phyloP scores from a whole-genome alignment of 176 grass and related monocot genomes.

The Cymbopogon citratus region DNA sequence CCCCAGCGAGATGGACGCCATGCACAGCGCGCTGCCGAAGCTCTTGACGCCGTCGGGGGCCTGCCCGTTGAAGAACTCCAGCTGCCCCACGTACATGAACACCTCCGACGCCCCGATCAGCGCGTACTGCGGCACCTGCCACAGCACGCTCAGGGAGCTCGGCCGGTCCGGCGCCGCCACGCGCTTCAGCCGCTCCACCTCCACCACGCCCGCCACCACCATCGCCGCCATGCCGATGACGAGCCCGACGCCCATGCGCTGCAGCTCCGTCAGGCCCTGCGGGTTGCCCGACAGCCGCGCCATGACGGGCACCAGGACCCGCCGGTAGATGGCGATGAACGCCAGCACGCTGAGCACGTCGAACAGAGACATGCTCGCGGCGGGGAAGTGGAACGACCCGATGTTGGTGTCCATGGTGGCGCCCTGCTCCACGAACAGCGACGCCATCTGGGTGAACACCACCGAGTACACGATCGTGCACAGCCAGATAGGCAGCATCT shows the following conservation, averaged over 20 bases:
- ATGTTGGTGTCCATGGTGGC: slow-evolving; percentile 60
- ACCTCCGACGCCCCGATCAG: slow-evolving; percentile 81
- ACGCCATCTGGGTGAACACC: slow-evolving; percentile 91
- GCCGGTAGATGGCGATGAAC: slow-evolving; percentile 66
- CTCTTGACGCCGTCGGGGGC: slow-evolving; percentile 84
- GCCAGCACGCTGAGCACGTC: slow-evolving; percentile 68
- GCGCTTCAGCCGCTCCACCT: slow-evolving; percentile 49
- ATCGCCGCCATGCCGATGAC: slow-evolving; percentile 67
- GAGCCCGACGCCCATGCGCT: slow-evolving; percentile 79
- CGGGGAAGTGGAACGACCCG: slow-evolving; percentile 60
- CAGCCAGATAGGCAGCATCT: slow-evolving; percentile 84
- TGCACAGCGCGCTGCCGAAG: slow-evolving; percentile 81
- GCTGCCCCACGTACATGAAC: slow-evolving; percentile 89
- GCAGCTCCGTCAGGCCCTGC: slow-evolving; percentile 66
- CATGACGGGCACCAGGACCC: slow-evolving; percentile 41
- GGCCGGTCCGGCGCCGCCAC: slow-evolving; percentile 24
- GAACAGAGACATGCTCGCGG: slow-evolving; percentile 87
- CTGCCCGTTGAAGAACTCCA: slow-evolving; percentile 86
- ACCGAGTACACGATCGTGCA: slow-evolving; percentile 90
- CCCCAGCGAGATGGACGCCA: slow-evolving; percentile 88
- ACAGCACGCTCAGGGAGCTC: slow-evolving; percentile 66
- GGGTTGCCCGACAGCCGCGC: slow-evolving; percentile 43
- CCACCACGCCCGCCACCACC: slow-evolving; percentile 56
- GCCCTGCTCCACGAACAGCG: slow-evolving; percentile 86
- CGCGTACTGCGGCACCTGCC: slow-evolving; percentile 79